These are phyloP conservation scores for Scortechinia acanthostroma DNA, from an alignment of 2,329 filamentous ascomycete species.

Conservation along the genomic window DNA sequence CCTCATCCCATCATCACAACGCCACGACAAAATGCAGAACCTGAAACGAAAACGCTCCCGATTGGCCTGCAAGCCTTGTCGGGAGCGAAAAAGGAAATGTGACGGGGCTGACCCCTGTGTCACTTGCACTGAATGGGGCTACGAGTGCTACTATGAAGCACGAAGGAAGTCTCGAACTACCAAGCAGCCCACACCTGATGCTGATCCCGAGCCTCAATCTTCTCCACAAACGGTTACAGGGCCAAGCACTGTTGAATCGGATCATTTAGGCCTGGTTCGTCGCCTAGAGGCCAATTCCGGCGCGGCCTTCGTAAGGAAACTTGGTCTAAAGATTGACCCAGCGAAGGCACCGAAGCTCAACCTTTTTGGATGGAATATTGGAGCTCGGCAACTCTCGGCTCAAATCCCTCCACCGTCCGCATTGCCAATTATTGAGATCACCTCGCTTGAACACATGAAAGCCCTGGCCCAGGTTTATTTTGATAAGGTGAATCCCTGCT, in stretches of 20 bases:
- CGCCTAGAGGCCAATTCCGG: slow-evolving; percentile 49
- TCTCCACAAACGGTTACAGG: background rate
- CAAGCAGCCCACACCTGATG: background rate
- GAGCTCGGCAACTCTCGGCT: slow-evolving; percentile 14
- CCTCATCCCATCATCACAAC: too few relatives aligned
- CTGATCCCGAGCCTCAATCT: slow-evolving; percentile 4
- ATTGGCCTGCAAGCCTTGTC: slow-evolving; percentile 39
- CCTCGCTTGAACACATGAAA: slow-evolving; percentile 37
- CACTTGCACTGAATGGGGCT: slow-evolving; percentile 42
- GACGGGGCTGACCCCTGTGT: slow-evolving; percentile 41
- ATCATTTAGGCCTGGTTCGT: slow-evolving; percentile 16
- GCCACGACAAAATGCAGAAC: too few relatives aligned
- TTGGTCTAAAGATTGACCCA: slow-evolving; percentile 43
- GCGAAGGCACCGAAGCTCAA: slow-evolving; percentile 41
- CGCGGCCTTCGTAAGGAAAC: slow-evolving; percentile 41
- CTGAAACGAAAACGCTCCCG: slow-evolving; percentile 30
- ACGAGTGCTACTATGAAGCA: slow-evolving; percentile 38
- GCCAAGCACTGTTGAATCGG: slow-evolving; percentile 6
- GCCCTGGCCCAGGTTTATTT: slow-evolving; percentile 37
- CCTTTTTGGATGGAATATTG: slow-evolving; percentile 47
- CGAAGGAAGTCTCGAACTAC: slow-evolving; percentile 6
- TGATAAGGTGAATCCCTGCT: slow-evolving; percentile 39
- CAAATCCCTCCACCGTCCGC: slow-evolving; percentile 12
- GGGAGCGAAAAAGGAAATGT: slow-evolving; percentile 47
- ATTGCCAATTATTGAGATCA: slow-evolving; percentile 31